Evolutionary conservation across 1,139 yeast genomes (phyloP).

Genomic region (Candida sanyaensis): DNA sequence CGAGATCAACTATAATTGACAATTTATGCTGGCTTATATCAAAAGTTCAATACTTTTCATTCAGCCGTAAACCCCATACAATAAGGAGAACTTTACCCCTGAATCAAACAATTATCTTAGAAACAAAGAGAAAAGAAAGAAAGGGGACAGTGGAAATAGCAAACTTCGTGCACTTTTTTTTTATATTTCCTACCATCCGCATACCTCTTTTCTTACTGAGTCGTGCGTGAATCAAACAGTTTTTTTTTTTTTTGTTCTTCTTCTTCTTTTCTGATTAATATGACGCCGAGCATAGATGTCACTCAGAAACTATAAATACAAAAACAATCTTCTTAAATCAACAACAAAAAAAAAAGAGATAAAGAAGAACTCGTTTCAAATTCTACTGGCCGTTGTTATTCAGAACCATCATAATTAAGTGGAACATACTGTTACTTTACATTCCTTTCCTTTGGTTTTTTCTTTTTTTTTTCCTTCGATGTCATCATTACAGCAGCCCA

Average conservation of each 20-base stretch:
- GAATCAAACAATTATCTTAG: no score
- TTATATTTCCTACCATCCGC: not conserved
- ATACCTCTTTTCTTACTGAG: not conserved
- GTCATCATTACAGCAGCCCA: slow-evolving; percentile 9
- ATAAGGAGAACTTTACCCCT: no score
- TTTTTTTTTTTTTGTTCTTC: not conserved
- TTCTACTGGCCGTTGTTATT: no score
- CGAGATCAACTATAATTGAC: no score
- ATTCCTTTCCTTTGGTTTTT: not conserved
- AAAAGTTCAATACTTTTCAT: no score
- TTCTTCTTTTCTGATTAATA: not conserved
- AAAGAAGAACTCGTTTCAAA: no score
- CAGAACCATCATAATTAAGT: not conserved
- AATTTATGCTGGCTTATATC: no score
- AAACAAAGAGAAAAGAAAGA: not conserved
- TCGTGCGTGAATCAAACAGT: not conserved
- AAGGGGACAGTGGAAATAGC: not conserved
- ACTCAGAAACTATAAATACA: slow-evolving; percentile 1
- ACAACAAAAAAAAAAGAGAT: slow-evolving; percentile 1
- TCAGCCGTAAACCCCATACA: no score
- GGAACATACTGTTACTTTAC: not conserved
- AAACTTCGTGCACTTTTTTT: not conserved
- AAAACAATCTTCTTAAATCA: not conserved
- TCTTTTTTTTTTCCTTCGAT: not conserved
- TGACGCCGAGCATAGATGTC: slow-evolving; percentile 1